phyloP scores from a whole-genome alignment of 2,329 filamentous ascomycete genomes.

The Exserohilum turcica region DNA sequence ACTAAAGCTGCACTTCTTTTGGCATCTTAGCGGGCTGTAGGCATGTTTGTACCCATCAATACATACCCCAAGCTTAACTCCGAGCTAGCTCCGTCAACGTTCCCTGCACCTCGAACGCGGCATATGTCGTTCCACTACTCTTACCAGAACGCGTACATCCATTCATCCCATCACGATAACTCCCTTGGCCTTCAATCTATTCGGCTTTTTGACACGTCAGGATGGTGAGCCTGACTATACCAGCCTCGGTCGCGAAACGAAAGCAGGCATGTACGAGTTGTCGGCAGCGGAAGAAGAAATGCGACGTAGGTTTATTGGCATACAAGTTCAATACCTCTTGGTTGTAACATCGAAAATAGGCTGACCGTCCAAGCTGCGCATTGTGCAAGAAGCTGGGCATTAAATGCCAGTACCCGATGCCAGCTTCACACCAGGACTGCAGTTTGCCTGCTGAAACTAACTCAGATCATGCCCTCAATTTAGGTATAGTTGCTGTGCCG shows the following conservation, averaged over 20 bases:
- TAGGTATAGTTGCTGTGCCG: neutral
- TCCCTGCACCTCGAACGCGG: neutral
- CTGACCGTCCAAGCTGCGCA: conserved; percentile 28
- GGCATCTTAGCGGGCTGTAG: no score
- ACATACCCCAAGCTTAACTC: conserved; percentile 1
- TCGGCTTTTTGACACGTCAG: neutral
- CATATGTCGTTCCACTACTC: neutral
- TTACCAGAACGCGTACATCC: neutral
- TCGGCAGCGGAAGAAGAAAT: conserved; percentile 42
- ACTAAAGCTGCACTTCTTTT: no score
- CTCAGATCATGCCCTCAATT: neutral
- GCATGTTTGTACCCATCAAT: no score
- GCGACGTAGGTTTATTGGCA: conserved; percentile 29
- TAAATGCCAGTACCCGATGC: conserved; percentile 28
- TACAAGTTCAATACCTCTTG: conserved; percentile 1
- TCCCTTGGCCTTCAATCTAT: neutral
- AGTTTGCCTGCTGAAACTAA: neutral
- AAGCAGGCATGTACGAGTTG: conserved; percentile 43
- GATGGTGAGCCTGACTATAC: conserved; percentile 28
- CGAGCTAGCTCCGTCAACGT: conserved; percentile 10
- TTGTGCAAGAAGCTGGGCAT: conserved; percentile 34
- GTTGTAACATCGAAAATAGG: conserved; percentile 20
- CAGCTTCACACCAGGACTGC: neutral
- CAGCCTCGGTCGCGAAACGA: conserved; percentile 37
- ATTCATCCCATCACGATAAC: neutral